Conservation (phyloP, 2,329 filamentous ascomycete species). For the Paraphaeosphaeria minitans region DNA sequence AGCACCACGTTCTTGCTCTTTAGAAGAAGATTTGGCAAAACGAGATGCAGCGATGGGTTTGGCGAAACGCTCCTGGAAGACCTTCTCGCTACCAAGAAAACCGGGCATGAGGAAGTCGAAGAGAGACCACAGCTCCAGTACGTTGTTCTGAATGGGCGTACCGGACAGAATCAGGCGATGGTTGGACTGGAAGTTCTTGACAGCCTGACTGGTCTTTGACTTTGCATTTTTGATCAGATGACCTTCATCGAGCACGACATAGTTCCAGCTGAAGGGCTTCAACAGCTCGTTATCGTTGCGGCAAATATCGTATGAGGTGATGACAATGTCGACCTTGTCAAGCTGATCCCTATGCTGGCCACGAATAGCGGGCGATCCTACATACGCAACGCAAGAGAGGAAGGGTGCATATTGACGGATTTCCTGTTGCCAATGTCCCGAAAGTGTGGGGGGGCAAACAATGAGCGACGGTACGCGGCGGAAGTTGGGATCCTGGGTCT, state of each 20-base stretch:
- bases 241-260: conserved; percentile 94
- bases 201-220: conserved; percentile 91
- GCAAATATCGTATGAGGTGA: conserved; percentile 98
- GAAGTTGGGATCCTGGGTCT: conserved; percentile 77
- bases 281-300: conserved; percentile 92
- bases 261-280: conserved; percentile 89
- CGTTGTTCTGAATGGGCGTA: conserved; percentile 97
- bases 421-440: conserved; percentile 98
- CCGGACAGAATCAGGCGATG: conserved; percentile 95
- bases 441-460: conserved; percentile 92
- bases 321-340: conserved; percentile 83
- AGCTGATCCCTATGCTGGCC: conserved; percentile 72
- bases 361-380: conserved; percentile 84
- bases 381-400: conserved; percentile 85
- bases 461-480: conserved; percentile 87
- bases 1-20: conserved; percentile 96
- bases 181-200: conserved; percentile 88
- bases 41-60: conserved; percentile 94
- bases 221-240: conserved; percentile 99
- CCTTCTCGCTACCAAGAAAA: conserved; percentile 93
- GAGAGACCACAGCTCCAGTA: conserved; percentile 93
- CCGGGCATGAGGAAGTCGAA: conserved; percentile 99
- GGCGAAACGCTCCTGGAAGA: conserved; percentile 94
- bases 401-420: conserved; percentile 96
- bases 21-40: conserved; percentile 95